Base-by-base conservation (phyloP, 208 protist species). In the Leishmania amazonensis region DNA sequence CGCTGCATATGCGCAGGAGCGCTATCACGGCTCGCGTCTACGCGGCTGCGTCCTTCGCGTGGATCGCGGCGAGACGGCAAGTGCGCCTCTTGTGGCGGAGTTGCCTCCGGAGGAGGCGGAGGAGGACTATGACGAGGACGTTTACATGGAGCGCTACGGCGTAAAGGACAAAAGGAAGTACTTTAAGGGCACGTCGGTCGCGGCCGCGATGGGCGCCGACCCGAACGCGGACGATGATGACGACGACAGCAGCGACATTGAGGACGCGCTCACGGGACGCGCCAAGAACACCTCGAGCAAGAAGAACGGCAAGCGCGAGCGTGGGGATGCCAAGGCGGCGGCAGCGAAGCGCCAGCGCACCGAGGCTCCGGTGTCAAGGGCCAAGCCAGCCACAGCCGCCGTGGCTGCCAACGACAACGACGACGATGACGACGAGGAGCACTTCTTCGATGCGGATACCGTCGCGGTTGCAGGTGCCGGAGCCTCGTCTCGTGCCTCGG, bases 121-220 rank as follows among this genome's bases (percentile, higher is more conserved):
- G 42, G 91, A 85, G 35, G 81, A 93, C 74, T 94, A 95, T 83
- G 95, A 96, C 85, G 93, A 96, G 78, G 93, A 88, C 38, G 91
- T 90, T 75, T 86, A 91, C 77, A 88, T 89, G 83, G 85, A 84
- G 81, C 86, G 85, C 60, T 94, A 94, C 88, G 93, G 94, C 13
- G 90, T 96, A 57, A 91, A 71, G 78, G 90, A 96, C 83, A 95
- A 96, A 88, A 84, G 80, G 45, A 82, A 75, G 49, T 96, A 92
- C 89, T 97, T 97, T 83, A 95, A 93, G 83, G 92, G 92, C 21
- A 97, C 94, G 15, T 94, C 93, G 47, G 76, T 96, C 42, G 91
- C 86, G 78, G 88, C 88, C 6, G 86, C 90, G 79, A 86, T 86
- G 76, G 85, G 75, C 40, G 79, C 72, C 6, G 79, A 83, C n/a